phyloP scores from a whole-genome alignment of 2,329 filamentous ascomycete genomes.

The Gyromitra esculenta region DNA sequence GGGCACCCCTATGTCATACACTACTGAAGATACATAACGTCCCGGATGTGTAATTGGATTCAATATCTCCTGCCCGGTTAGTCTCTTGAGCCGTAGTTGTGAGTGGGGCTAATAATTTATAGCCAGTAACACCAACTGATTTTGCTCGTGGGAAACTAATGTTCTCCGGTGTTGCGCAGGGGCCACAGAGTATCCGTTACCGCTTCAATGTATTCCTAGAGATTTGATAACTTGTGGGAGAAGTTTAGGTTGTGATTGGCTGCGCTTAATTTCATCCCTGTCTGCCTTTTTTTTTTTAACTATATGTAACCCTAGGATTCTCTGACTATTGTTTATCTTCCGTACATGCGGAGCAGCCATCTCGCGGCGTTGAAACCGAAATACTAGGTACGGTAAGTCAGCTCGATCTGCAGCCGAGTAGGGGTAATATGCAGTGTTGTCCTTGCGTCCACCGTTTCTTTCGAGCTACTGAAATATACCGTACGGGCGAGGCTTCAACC shows the following conservation, averaged over 20 bases:
- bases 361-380: conserved; percentile 1
- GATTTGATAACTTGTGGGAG: conserved; percentile 17
- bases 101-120: conserved; percentile 13
- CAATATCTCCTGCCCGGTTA: conserved; percentile 34
- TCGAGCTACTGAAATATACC: not conserved
- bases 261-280: conserved; percentile 1
- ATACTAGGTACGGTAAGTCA: not conserved
- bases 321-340: not conserved
- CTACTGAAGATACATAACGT: conserved; percentile 2
- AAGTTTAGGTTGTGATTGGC: conserved; percentile 14
- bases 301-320: not conserved
- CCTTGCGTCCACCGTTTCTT: not conserved
- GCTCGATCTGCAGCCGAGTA: not conserved
- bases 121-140: not conserved
- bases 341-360: conserved; percentile 3
- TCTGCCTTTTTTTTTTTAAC: not conserved
- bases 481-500: not conserved
- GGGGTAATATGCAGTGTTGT: not conserved
- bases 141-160: conserved; percentile 17
- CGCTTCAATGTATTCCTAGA: not conserved
- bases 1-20: conserved; percentile 14
- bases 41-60: conserved; percentile 7
- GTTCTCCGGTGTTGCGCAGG: conserved; percentile 3
- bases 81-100: not conserved
- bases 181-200: not conserved